Conservation (phyloP, 2,329 filamentous ascomycete species). For the Verticillium tricorpus region DNA sequence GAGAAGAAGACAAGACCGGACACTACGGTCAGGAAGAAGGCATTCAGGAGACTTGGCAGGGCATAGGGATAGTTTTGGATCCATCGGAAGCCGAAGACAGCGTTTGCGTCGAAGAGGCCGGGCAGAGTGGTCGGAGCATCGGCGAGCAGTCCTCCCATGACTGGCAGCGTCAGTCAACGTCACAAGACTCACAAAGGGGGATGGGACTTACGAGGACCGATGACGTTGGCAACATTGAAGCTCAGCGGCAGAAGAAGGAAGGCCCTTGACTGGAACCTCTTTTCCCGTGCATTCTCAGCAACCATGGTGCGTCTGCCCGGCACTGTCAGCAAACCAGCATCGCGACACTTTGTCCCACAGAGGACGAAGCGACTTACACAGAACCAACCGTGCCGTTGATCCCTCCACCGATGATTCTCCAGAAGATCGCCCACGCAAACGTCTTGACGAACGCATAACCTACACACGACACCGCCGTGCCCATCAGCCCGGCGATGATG, state of each 20-base stretch:
- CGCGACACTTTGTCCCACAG: not conserved
- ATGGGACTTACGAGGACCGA: conserved; percentile 34
- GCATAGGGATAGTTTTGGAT: conserved; percentile 64
- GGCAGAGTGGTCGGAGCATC: conserved; percentile 61
- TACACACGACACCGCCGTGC: conserved; percentile 61
- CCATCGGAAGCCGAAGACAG: conserved; percentile 57
- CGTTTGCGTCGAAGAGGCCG: conserved; percentile 55
- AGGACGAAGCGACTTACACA: conserved; percentile 29
- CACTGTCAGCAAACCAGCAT: not conserved
- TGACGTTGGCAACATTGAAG: conserved; percentile 38
- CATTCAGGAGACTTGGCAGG: conserved; percentile 64
- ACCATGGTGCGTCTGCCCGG: conserved; percentile 38
- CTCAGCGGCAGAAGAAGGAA: conserved; percentile 41
- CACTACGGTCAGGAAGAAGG: conserved; percentile 52
- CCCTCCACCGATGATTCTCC: conserved; percentile 59
- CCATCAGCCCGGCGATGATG: conserved; percentile 64
- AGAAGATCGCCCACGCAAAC: conserved; percentile 60
- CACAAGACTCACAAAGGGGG: not conserved
- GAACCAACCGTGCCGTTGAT: conserved; percentile 44
- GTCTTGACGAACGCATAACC: conserved; percentile 67
- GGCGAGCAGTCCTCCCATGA: conserved; percentile 62
- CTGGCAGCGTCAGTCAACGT: conserved; percentile 18
- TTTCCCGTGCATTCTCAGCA: conserved; percentile 40
- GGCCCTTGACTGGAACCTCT: conserved; percentile 40
- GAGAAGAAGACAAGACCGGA: conserved; percentile 55